Percentiles rank a stretch among this genome's conserved stretches.
Evolutionary conservation across 192 early-diverging fungal species (phyloP).

Genomic region (Obelidium mucronatum): DNA sequence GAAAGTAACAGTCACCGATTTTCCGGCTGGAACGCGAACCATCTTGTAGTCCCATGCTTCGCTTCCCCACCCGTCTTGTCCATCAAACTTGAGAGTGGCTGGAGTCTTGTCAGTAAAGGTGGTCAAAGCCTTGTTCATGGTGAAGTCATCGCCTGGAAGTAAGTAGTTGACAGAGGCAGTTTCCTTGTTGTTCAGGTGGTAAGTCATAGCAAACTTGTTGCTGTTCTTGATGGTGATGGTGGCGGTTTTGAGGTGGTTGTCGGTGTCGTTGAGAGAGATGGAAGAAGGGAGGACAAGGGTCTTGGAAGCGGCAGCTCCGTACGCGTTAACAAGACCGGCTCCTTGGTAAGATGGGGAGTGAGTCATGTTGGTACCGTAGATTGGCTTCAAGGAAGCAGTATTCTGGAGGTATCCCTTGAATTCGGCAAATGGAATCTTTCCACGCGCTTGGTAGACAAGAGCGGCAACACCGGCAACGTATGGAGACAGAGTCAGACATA

Average conservation of each 20-base stretch:
- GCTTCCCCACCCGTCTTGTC: neutral
- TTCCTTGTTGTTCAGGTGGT: slow-evolving; percentile 22
- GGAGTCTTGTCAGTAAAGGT: slow-evolving; percentile 29
- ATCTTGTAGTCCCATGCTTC: neutral
- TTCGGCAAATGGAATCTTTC: slow-evolving; percentile 30
- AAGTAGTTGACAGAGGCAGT: slow-evolving; percentile 29
- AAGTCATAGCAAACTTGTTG: slow-evolving; percentile 20
- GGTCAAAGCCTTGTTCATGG: slow-evolving; percentile 10
- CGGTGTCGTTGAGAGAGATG: slow-evolving; percentile 49
- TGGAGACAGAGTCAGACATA: slow-evolving; percentile 70
- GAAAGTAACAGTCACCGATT: slow-evolving; percentile 37
- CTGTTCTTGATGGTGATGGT: slow-evolving; percentile 43
- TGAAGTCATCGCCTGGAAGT: slow-evolving; percentile 37
- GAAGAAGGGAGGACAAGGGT: slow-evolving; percentile 57
- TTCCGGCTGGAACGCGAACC: slow-evolving; percentile 39
- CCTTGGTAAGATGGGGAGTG: slow-evolving; percentile 75
- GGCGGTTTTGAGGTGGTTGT: slow-evolving; percentile 12
- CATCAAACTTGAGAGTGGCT: neutral
- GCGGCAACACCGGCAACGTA: slow-evolving; percentile 76
- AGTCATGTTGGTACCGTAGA: slow-evolving; percentile 47
- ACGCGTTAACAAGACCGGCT: slow-evolving; percentile 77
- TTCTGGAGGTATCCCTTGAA: slow-evolving; percentile 56
- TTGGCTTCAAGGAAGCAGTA: slow-evolving; percentile 50
- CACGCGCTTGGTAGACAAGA: slow-evolving; percentile 63
- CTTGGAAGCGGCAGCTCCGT: slow-evolving; percentile 61